Evolutionary conservation across 441 rosid genomes (phyloP).

Genomic region (Aquilaria agallochum): DNA sequence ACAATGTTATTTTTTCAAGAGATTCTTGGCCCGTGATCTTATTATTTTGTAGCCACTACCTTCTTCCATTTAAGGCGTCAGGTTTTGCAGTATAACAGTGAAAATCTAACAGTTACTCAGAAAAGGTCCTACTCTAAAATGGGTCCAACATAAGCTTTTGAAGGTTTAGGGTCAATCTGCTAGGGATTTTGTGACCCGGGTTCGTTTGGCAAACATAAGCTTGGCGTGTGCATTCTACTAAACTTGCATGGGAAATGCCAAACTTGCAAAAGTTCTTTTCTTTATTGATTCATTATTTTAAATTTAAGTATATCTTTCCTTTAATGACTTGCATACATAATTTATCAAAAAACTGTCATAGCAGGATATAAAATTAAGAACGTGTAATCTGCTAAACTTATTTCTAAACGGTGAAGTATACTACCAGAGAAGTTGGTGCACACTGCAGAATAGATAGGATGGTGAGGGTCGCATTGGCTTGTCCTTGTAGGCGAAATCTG

Average conservation of each 20-base stretch:
- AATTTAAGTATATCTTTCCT: no score
- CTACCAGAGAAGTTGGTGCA: slow-evolving; percentile 10
- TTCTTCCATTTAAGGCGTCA: slow-evolving; percentile 19
- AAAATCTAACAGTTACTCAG: slow-evolving; percentile 17
- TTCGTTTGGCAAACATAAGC: slow-evolving; percentile 7
- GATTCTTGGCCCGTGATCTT: slow-evolving; percentile 62
- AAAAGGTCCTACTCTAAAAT: slow-evolving; percentile 2
- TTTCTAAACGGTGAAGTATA: slow-evolving; percentile 15
- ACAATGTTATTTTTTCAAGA: slow-evolving; percentile 31
- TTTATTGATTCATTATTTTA: background rate
- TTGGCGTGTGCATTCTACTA: background rate
- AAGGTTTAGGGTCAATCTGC: slow-evolving; percentile 8
- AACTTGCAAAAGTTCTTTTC: no score
- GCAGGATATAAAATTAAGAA: no score
- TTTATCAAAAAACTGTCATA: no score
- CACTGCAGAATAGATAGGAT: slow-evolving; percentile 11
- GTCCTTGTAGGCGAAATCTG: slow-evolving; percentile 9
- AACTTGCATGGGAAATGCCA: no score
- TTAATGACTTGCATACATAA: no score
- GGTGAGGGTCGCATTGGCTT: slow-evolving; percentile 6
- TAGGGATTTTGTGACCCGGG: slow-evolving; percentile 13
- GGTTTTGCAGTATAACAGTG: slow-evolving; percentile 27
- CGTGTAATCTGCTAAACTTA: no score
- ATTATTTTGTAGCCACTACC: slow-evolving; percentile 24
- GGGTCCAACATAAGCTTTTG: slow-evolving; percentile 18